These are phyloP conservation scores for Papiliotrema nemorosa DNA, from an alignment of 1,284 basidiomycete species.

Conservation along the genomic window DNA sequence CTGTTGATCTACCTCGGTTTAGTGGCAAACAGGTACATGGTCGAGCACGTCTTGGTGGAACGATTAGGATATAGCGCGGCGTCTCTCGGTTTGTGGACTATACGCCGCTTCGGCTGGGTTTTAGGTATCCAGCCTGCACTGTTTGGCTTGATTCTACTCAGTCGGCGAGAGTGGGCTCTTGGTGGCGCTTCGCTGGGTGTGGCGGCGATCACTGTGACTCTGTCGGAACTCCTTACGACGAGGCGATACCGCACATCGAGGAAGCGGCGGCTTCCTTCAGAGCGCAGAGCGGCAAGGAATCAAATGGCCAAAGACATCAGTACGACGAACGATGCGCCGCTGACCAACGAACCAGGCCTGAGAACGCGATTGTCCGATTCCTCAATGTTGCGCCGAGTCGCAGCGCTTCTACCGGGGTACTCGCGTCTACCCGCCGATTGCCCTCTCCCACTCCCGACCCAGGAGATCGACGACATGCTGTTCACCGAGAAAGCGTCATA, in stretches of 20 bases:
- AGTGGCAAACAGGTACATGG: constrained; percentile 68
- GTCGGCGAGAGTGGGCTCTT: constrained; percentile 64
- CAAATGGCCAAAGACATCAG: background rate
- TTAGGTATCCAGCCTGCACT: constrained; percentile 64
- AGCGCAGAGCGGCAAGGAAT: background rate
- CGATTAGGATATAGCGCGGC: constrained; percentile 66
- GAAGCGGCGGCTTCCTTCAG: background rate
- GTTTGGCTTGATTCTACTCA: constrained; percentile 67
- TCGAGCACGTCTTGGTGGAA: constrained; percentile 68
- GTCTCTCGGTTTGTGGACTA: constrained; percentile 65
- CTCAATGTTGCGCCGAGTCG: constrained; percentile 15
- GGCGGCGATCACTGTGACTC: constrained; percentile 50
- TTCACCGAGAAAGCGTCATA: constrained; percentile 61
- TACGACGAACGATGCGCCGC: background rate
- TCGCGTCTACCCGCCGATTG: constrained; percentile 19
- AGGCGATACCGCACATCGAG: background rate
- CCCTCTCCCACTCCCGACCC: constrained; percentile 54
- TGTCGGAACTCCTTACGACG: constrained; percentile 23
- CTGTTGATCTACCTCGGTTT: constrained; percentile 65
- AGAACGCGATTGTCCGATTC: constrained; percentile 14
- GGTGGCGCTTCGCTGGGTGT: constrained; percentile 61
- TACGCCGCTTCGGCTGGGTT: constrained; percentile 57
- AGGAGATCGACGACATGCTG: constrained; percentile 69
- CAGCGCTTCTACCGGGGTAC: constrained; percentile 18
- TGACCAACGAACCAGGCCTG: background rate